These are phyloP conservation scores for Rhazya stricta DNA, from an alignment of 257 asterid species.

Conservation along the genomic window DNA sequence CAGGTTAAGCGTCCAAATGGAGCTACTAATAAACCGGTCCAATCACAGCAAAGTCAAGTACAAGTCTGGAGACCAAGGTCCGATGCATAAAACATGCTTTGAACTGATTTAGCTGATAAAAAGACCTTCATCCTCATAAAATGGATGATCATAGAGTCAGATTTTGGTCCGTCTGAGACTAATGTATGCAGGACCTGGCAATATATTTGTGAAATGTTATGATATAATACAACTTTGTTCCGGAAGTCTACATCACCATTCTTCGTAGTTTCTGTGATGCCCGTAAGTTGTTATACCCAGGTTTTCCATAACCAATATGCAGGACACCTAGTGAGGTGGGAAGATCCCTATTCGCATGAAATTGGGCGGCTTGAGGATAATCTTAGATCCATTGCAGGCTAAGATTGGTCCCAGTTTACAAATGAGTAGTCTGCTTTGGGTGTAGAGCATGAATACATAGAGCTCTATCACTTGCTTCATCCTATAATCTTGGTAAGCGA, in stretches of 20 bases:
- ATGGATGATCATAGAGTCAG: not conserved
- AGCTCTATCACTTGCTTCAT: too few relatives aligned
- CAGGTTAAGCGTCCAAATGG: not conserved
- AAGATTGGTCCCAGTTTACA: too few relatives aligned
- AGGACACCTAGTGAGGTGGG: too few relatives aligned
- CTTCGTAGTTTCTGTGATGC: not conserved
- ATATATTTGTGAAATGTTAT: not conserved
- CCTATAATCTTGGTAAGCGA: too few relatives aligned
- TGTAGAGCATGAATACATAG: too few relatives aligned
- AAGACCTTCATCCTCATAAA: not conserved
- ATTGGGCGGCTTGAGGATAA: too few relatives aligned
- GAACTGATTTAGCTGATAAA: not conserved
- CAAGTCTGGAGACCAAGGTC: slow-evolving; percentile 57
- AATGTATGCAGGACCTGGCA: not conserved
- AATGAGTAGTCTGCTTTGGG: too few relatives aligned
- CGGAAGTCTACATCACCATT: not conserved
- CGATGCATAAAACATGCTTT: slow-evolving; percentile 14
- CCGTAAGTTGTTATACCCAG: not conserved
- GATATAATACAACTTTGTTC: not conserved
- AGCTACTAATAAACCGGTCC: slow-evolving; percentile 10
- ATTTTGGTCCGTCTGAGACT: not conserved
- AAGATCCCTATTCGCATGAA: too few relatives aligned
- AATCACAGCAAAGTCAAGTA: slow-evolving; percentile 35
- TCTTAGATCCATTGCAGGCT: too few relatives aligned
- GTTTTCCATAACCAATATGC: too few relatives aligned